These are phyloP conservation scores for Panus rudis DNA, from an alignment of 768 basidiomycete species.

Conservation along the genomic window DNA sequence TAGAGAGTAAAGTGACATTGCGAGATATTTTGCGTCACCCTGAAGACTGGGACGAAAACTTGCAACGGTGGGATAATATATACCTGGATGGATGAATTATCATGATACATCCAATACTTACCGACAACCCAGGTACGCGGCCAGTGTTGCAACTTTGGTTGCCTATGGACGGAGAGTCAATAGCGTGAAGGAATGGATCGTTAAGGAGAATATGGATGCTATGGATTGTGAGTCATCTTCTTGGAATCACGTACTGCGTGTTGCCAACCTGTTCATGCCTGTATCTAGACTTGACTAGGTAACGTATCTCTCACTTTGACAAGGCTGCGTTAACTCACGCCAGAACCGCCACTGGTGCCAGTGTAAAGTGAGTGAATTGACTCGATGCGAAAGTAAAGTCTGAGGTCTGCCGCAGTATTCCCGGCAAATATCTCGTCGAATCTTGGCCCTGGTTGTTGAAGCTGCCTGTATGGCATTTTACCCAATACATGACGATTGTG, in stretches of 20 bases:
- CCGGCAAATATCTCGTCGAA: conserved; percentile 3
- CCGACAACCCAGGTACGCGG: conserved; percentile 30
- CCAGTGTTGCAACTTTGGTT: conserved; percentile 37
- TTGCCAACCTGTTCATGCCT: too few species aligned
- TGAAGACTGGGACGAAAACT: conserved; percentile 31
- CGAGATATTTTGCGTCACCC: conserved; percentile 35
- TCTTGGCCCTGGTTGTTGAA: conserved; percentile 1
- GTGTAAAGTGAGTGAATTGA: conserved; percentile 29
- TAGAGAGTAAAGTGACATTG: conserved; percentile 40
- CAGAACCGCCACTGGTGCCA: too few species aligned
- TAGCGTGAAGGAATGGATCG: conserved; percentile 39
- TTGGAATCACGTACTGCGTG: neutral
- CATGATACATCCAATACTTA: neutral
- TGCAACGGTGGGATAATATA: conserved; percentile 28
- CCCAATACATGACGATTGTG: too few species aligned
- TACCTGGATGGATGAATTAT: neutral
- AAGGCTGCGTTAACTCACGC: too few species aligned
- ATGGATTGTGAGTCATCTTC: conserved; percentile 31
- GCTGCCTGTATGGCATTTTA: conserved; percentile 5
- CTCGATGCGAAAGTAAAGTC: neutral
- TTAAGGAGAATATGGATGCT: conserved; percentile 37
- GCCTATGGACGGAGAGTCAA: conserved; percentile 38
- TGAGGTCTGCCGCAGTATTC: neutral
- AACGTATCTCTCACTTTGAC: neutral
- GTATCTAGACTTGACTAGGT: too few species aligned